Evolutionary conservation across 2,329 filamentous ascomycete genomes (phyloP).

Genomic region (Penicillium expansum): DNA sequence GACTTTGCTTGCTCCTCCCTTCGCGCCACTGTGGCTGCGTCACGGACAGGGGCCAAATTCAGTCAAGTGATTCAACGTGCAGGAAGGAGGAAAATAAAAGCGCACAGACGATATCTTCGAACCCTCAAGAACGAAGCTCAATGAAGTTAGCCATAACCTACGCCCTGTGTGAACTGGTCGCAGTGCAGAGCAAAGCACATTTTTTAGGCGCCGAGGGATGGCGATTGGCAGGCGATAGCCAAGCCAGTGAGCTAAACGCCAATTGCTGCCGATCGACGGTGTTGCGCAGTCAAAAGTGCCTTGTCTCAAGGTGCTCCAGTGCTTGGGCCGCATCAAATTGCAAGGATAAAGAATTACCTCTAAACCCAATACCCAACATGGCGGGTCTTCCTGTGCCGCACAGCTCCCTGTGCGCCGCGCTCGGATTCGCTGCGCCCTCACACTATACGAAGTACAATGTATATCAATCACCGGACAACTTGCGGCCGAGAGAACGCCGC

Average conservation of each 20-base stretch:
- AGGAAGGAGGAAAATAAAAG: not conserved
- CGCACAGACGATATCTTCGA: slow-evolving; percentile 16
- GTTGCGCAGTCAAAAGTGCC: slow-evolving; percentile 10
- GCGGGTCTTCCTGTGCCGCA: slow-evolving; percentile 18
- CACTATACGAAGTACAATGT: slow-evolving; percentile 1
- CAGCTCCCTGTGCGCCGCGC: slow-evolving; percentile 7
- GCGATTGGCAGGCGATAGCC: slow-evolving; percentile 18
- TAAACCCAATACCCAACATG: slow-evolving; percentile 16
- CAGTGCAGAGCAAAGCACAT: slow-evolving; percentile 12
- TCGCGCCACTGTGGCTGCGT: slow-evolving; percentile 16
- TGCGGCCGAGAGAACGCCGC: not conserved
- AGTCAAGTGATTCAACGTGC: slow-evolving; percentile 15
- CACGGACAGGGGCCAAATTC: slow-evolving; percentile 10
- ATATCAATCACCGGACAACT: slow-evolving; percentile 4
- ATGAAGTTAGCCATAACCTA: not conserved
- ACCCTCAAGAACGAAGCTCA: not conserved
- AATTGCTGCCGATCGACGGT: slow-evolving; percentile 11
- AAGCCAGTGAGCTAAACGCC: slow-evolving; percentile 14
- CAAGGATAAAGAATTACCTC: slow-evolving; percentile 12
- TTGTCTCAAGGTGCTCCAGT: not conserved
- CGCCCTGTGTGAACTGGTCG: slow-evolving; percentile 3
- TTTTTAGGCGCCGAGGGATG: slow-evolving; percentile 21
- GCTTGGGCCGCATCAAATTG: slow-evolving; percentile 10
- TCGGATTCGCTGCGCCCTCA: slow-evolving; percentile 15
- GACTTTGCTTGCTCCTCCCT: not conserved